Percentiles rank a stretch among this genome's conserved stretches.
Conservation (phyloP, 2,329 filamentous ascomycete species). For the Colletotrichum ledebouriae region DNA sequence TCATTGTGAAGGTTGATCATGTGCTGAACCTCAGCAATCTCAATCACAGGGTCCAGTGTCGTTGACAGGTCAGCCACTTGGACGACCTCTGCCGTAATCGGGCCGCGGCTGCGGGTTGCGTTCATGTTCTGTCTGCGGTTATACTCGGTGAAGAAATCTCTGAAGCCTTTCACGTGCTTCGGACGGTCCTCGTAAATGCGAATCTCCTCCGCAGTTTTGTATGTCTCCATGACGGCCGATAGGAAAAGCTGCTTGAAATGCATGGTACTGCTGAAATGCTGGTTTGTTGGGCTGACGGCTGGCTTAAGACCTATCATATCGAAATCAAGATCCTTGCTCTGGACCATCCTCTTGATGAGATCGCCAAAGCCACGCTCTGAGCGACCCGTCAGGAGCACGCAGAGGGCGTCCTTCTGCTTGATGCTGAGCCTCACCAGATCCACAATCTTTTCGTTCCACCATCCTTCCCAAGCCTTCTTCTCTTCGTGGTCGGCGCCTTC, state of each 20-base stretch:
- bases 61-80: slow-evolving; percentile 84
- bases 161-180: slow-evolving; percentile 83
- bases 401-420: slow-evolving; percentile 86
- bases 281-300: slow-evolving; percentile 80
- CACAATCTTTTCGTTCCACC: slow-evolving; percentile 95
- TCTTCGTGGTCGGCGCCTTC: slow-evolving; percentile 87
- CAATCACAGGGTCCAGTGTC: slow-evolving; percentile 80
- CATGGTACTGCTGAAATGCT: slow-evolving; percentile 87
- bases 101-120: slow-evolving; percentile 65
- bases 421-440: slow-evolving; percentile 85
- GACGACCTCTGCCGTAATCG: slow-evolving; percentile 84
- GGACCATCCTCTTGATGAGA: slow-evolving; percentile 84
- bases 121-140: slow-evolving; percentile 69
- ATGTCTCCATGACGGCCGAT: slow-evolving; percentile 85
- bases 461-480: slow-evolving; percentile 85
- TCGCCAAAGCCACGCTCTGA: slow-evolving; percentile 82
- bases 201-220: slow-evolving; percentile 85
- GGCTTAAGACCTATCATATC: slow-evolving; percentile 93
- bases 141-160: slow-evolving; percentile 84
- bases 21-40: slow-evolving; percentile 87
- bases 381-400: slow-evolving; percentile 88
- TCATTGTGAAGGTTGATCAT: slow-evolving; percentile 91
- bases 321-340: slow-evolving; percentile 84
- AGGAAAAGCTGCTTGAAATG: slow-evolving; percentile 92
- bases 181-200: slow-evolving; percentile 78